A percentile compares a stretch with the other conserved stretches of the same genome.
phyloP scores from a whole-genome alignment of 1,284 basidiomycete species.

The Ceratobasidium sp. region DNA sequence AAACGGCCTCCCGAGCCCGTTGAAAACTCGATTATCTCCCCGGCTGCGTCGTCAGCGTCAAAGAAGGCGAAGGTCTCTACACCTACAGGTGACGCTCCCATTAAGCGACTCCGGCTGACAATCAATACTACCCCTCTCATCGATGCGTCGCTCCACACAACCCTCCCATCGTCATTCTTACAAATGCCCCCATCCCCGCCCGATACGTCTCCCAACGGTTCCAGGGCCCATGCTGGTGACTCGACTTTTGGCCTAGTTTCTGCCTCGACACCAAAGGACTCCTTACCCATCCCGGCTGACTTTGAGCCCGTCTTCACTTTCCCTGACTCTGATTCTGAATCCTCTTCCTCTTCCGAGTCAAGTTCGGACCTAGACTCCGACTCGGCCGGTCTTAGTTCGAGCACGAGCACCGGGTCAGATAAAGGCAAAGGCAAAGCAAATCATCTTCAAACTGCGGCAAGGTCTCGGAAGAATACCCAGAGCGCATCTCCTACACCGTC shows the following conservation, averaged over 20 bases:
- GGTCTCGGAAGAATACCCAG: not conserved
- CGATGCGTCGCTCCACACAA: not conserved
- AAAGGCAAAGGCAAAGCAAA: not conserved
- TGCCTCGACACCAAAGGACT: not conserved
- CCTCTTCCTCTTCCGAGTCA: slow-evolving; percentile 15
- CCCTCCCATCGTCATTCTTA: not conserved
- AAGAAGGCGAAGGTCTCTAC: not conserved
- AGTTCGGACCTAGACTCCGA: slow-evolving; percentile 20
- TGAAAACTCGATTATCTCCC: not conserved
- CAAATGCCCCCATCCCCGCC: slow-evolving; percentile 23
- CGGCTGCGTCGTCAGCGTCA: not conserved
- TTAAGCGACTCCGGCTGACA: slow-evolving; percentile 29
- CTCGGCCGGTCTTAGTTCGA: slow-evolving; percentile 32
- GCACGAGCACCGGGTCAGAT: slow-evolving; percentile 18
- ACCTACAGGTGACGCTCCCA: not conserved
- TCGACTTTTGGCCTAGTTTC: not conserved
- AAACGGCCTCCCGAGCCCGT: not conserved
- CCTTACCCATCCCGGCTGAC: not conserved
- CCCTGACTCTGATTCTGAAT: slow-evolving; percentile 10
- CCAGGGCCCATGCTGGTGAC: slow-evolving; percentile 3
- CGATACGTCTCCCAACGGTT: slow-evolving; percentile 21
- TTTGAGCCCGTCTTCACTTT: not conserved
- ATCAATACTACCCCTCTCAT: slow-evolving; percentile 1
- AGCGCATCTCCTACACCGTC: not conserved
- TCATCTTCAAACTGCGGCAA: not conserved